Base-by-base conservation (phyloP, 768 basidiomycete species). In the Russula emetica region DNA sequence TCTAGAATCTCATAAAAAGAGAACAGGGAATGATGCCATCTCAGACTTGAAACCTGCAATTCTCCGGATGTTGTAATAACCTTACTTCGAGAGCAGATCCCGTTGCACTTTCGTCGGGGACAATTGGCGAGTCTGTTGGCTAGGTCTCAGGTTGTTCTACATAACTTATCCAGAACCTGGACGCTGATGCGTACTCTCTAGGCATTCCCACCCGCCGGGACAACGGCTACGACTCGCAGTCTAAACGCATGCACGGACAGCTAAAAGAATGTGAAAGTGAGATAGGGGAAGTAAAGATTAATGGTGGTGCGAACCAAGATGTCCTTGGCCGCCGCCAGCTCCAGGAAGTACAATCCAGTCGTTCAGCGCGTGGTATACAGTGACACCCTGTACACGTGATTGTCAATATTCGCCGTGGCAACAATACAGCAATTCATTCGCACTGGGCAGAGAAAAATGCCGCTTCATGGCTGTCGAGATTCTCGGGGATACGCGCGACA, bases 281-380 rank as follows among this genome's bases (percentile, higher is more conserved):
- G n/a, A 30, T 11, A 45, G 13, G 2, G 5, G 2, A 24, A 5
- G 11, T 8, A 22, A 10, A 26, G 11, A 45, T 22, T 28, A 28
- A 34, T 32, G 10, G 20, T 3, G 20, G 49, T 71, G 50, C 72
- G 32, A 60, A 85, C 83, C 89, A 34, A 95, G 80, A 76, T 92
- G 89, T 9, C 92, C 92, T 34, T 93, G 84, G 16, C 92, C 90
- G 61, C 88, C 88, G 5, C 88, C 90, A 2, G 89, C 90, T 50
- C 90, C 90, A 13, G 88, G 85, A 53, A 93, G 76, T 24, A 85
- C 86, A 64, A 91, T 77, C 84, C 85, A 90, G 60, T 95, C 84
- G 34, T 94, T 94, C 69, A 95, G 76, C 0, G 91, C 93, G 62
- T 89, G 87, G 71, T 92, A 95, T 1, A 90, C 90, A 3, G 93